Base-by-base conservation (phyloP, 2,329 filamentous ascomycete genomes). In the Arachnomyces sp. region DNA sequence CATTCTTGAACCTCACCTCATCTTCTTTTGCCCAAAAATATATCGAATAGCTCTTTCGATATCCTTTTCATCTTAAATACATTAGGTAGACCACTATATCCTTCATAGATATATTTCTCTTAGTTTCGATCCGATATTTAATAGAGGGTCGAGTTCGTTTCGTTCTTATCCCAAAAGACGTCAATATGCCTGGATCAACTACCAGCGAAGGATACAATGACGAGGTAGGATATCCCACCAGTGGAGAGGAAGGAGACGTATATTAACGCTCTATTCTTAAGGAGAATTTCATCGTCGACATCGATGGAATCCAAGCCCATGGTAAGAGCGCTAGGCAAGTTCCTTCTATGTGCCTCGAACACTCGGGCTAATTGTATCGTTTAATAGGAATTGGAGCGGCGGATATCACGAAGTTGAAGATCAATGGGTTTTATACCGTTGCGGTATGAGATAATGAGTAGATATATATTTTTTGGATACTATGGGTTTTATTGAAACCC, bases 381-480 rank as follows among this genome's bases (percentile, higher is more conserved):
- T 32, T 25, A 14, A 4, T 39, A 76, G 74, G 79, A 31, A 77
- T 84, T 48, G 74, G 75, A 40, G 76, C 74, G 25, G 69, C 75
- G 2, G 80, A 84, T 53, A 82, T 84, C 48, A 66, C 68, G 6
- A 83, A 82, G 57, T 64, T 83, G 36, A 82, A 80, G 56, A 59
- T 66, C 2, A 74, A 76, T 53, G 75, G 76, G 13, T 80, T 74
- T 54, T 75, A 75, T 58, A 83, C 80, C 7, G 69, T 83, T 50
- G 72, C 76, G 41, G 77, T 80, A 64, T 52, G 65, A 46, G 14
- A n/a, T 7, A 15, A 28, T 25, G 30, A 14, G 17, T 29, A 38
- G 6, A 12, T 17, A 8, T 9, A 15, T 32, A 13, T 13, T 5
- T 28, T 20, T 25, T 25, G 20, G 20, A 25, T 25, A 25, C 5